Base-by-base conservation (phyloP, 106 monocot species). In the Acorus calamus region DNA sequence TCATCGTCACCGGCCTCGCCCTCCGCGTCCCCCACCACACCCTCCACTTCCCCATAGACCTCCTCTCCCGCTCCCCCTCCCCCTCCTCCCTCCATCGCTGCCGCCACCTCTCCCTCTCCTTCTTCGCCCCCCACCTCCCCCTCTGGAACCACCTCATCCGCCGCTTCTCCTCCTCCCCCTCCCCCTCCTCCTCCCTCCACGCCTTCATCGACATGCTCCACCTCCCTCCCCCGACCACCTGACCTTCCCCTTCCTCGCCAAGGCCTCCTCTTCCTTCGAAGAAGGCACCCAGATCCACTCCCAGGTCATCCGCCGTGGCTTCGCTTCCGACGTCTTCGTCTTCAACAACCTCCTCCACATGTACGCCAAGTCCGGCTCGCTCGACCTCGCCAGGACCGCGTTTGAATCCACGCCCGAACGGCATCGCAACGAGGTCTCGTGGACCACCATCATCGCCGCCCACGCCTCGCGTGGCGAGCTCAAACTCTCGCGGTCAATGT, bases 371-470 rank as follows among this genome's bases (percentile, higher is more conserved):
- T 63, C 44, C 47, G 84, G 82, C 8, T 56, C 45, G 0, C 4
- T 85, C 59, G 72, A 62, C 0, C 41, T 4, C 50, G 87, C 92
- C 4, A 64, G 80, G 53, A 64, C 65, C 59, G 0, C 88, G 63
- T 92, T 92, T 44, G 84, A 88, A 49, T 62, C 68, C 71, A 92
- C 87, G 92, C 87, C 92, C 3, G 67, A 50, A 6, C 84, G 67
- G 59, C 28, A 28, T 28, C 28, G 28, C 28, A 73, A 87, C 53
- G 81, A 77, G 64, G 77, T 84, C 3, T 82, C 92, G 2, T 92
- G 81, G 81, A 82, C 80, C 41, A 56, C 87, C 0, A 92, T 92
- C 28, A 66, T 88, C 11, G 8, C 58, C 7, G 86, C 77, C 2
- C 88, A 80, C 56, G 71, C 75, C 0, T 67, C 68, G 5, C 51